Base-by-base conservation (phyloP, 495 filamentous ascomycete genomes). In the Aspergillus bertholletiae region DNA sequence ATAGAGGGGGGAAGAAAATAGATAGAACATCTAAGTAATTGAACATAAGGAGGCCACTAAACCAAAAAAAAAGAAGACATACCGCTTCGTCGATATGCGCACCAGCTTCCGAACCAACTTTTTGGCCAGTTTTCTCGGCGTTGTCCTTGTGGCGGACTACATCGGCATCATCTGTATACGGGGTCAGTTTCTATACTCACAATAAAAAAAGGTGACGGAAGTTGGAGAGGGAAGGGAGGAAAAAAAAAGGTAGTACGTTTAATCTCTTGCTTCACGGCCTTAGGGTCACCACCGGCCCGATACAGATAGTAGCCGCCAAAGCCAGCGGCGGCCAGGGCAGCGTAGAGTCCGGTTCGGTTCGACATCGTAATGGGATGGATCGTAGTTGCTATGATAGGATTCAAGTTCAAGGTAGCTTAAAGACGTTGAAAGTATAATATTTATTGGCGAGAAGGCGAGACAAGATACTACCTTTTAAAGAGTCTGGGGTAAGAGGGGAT, bases 231-330 rank as follows among this genome's bases (percentile, higher is more conserved):
- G n/a, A n/a, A n/a, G n/a, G n/a, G n/a, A n/a, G n/a, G n/a, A n/a
- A n/a, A n/a, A n/a, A n/a, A n/a, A n/a, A n/a, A n/a, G 27, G 24
- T 35, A 73, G 47, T 71, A 96, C 94, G 79, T 76, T 96, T 90
- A 58, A 88, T 78, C 55, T 92, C 72, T 76, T 92, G 88, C 79
- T 88, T 81, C 11, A 93, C 93, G 24, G 80, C 81, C 54, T 87
- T 85, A n/a, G 89, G 82, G 66, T 87, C 79, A 32, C 94, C 94
- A 47, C 92, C 92, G 1, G 93, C 89, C 21, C 74, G 78, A 74
- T 96, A 97, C 49, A 97, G 78, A 77, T 97, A 98, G 80, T 97
- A 97, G 15, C 87, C 93, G 40, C 82, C 77, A 35, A 82, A 83
- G 52, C 83, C 87, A 17, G 80, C 88, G 40, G 80, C 86, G 13